Percentiles rank a stretch among this genome's conserved stretches.
These are phyloP conservation scores for Boletus reticulatus DNA, from an alignment of 768 basidiomycete genomes.

Conservation along the genomic window DNA sequence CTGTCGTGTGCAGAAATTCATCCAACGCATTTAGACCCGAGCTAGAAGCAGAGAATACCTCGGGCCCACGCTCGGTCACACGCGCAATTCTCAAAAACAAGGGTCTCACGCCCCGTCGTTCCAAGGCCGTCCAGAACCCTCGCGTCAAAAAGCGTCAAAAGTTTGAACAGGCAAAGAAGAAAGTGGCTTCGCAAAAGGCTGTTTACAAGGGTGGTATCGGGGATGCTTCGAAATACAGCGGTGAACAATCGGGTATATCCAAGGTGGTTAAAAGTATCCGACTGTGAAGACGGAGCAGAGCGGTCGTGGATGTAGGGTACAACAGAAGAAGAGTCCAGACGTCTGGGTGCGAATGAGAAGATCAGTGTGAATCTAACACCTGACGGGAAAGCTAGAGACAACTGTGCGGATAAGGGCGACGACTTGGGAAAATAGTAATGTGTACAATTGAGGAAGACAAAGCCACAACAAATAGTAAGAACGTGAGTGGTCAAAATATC, in stretches of 20 bases:
- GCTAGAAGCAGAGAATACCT: constrained; percentile 37
- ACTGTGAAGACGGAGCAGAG: constrained; percentile 37
- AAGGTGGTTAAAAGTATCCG: constrained; percentile 86
- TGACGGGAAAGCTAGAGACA: constrained; percentile 3
- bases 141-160: constrained; percentile 94
- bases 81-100: constrained; percentile 91
- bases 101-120: constrained; percentile 86
- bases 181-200: constrained; percentile 83
- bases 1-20: constrained; percentile 5
- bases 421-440: constrained; percentile 20
- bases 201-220: constrained; percentile 88
- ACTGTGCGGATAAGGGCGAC: not conserved
- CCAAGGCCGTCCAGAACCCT: constrained; percentile 92
- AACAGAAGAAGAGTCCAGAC: constrained; percentile 5
- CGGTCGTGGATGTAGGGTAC: constrained; percentile 9
- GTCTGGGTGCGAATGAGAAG: constrained; percentile 15
- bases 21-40: constrained; percentile 26
- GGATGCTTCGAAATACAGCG: constrained; percentile 75
- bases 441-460: not conserved
- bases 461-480: constrained; percentile 1
- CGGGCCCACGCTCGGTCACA: constrained; percentile 85
- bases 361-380: constrained; percentile 13
- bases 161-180: constrained; percentile 95
- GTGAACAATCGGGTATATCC: constrained; percentile 91
- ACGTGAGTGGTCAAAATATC: constrained; percentile 8